These are phyloP conservation scores for Physocladia obscura DNA, from an alignment of 192 early-diverging fungal species.

Conservation along the genomic window DNA sequence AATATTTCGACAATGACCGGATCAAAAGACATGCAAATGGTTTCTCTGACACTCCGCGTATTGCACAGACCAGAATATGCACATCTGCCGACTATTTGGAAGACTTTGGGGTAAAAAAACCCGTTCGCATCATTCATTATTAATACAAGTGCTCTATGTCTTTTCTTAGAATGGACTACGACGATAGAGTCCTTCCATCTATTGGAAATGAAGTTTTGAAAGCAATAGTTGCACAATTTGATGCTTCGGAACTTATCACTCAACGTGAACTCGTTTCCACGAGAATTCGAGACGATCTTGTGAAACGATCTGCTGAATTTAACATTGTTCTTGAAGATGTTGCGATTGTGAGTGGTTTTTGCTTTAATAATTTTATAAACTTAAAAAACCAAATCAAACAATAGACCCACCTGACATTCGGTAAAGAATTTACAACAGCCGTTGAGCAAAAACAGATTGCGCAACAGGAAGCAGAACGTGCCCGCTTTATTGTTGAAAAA, in stretches of 20 bases:
- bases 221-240: conserved; percentile 96
- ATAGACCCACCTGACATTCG: conserved; percentile 97
- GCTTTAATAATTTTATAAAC: neutral
- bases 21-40: conserved; percentile 99
- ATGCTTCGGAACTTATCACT: conserved; percentile 95
- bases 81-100: conserved; percentile 80
- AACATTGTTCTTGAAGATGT: conserved; percentile 96
- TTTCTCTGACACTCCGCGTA: conserved; percentile 89
- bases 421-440: conserved; percentile 97
- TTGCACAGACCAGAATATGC: conserved; percentile 78
- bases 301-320: conserved; percentile 91
- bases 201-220: conserved; percentile 99
- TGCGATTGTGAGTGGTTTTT: conserved; percentile 75
- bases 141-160: no score
- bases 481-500: conserved; percentile 96
- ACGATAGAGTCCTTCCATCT: conserved; percentile 93
- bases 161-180: conserved; percentile 86
- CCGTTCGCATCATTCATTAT: no score
- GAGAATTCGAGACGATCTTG: conserved; percentile 88
- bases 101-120: conserved; percentile 83
- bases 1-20: conserved; percentile 99
- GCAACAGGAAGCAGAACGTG: conserved; percentile 99
- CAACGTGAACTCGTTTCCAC: conserved; percentile 91
- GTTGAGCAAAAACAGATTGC: conserved; percentile 58
- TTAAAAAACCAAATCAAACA: neutral